Evolutionary conservation across 169 alveolate species (phyloP), one percentile per base, ranked within the genome.

Genomic region (Plasmodium blacklocki): DNA sequence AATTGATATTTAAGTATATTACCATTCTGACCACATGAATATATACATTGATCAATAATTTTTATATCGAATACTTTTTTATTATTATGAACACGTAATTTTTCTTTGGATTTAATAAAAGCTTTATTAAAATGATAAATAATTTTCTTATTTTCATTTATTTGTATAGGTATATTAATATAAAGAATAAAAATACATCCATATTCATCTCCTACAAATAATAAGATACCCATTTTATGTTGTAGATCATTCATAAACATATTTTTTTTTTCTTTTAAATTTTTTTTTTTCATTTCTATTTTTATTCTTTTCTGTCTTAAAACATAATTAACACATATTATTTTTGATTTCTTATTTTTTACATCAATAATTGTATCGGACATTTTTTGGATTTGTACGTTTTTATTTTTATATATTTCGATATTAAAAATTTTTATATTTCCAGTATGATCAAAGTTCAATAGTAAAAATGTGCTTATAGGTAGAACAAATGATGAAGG

Each of bases 21-120:
- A 26, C 91, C 91, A 70, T 68, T 83, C 29, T 83, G 71, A 3
- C 91, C 91, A 83, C 86, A 83, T 3, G 91, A 83, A 63, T 83
- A 83, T 15, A 83, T 73, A 49, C 39, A 83, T 15, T 49, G 54
- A 70, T 83, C 80, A 26, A 83, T 70, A 32, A 83, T 70, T 73
- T 83, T 67, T 19, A 83, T 83, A 58, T 83, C 91, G 47, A 83
- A 83, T 2, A 83, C 91, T 83, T 83, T 83, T 63, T 86, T 56
- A 62, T 83, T 83, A 70, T 32, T 54, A 83, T 83, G 91, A 2
- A 83, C 86, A 11, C 91, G 83, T 39, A 83, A 18, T 26, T 83
- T 83, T 1, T 83, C 74, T 14, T 67, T 70, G 15, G 64, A 43
- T 18, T 83, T 83, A 12, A 83, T 23, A 56, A 5, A 14, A 2